phyloP scores from a whole-genome alignment of 257 asterid species.

The Verbascum thapsus region DNA sequence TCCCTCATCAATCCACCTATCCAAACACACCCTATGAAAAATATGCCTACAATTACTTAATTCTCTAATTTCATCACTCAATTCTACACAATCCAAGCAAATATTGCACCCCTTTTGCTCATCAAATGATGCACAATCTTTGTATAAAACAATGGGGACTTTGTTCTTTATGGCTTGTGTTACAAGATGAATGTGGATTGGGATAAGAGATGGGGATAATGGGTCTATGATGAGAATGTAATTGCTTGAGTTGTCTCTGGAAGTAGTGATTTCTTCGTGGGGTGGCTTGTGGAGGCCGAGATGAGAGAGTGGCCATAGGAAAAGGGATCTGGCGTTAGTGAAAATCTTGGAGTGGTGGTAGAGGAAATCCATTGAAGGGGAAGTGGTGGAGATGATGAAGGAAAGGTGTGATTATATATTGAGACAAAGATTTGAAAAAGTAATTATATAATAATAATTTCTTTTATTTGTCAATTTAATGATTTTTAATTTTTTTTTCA shows the following conservation, averaged over 20 bases:
- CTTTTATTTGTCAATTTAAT: too few species aligned
- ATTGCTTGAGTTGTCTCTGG: conserved; percentile 31
- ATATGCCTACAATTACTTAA: conserved; percentile 56
- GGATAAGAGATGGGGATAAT: conserved; percentile 60
- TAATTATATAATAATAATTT: too few species aligned
- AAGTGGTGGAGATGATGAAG: not conserved
- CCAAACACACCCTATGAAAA: conserved; percentile 65
- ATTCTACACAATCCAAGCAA: conserved; percentile 50
- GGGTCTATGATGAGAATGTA: conserved; percentile 57
- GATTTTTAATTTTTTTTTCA: too few species aligned
- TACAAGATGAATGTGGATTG: conserved; percentile 54
- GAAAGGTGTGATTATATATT: too few species aligned
- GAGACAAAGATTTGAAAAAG: too few species aligned
- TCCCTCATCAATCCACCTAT: conserved; percentile 66
- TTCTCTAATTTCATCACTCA: conserved; percentile 49
- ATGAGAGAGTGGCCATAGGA: conserved; percentile 48
- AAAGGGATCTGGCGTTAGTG: conserved; percentile 43
- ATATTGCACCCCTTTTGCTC: conserved; percentile 40
- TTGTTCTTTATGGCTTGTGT: conserved; percentile 52
- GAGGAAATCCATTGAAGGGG: conserved; percentile 52
- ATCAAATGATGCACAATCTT: conserved; percentile 24
- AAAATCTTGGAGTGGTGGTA: conserved; percentile 43
- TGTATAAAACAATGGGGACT: conserved; percentile 44
- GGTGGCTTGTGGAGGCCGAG: conserved; percentile 67
- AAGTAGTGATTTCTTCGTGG: conserved; percentile 31